Evolutionary conservation across 768 basidiomycete species (phyloP), one percentile per base, ranked within the genome.

Genomic region (Lactarius deliciosus): DNA sequence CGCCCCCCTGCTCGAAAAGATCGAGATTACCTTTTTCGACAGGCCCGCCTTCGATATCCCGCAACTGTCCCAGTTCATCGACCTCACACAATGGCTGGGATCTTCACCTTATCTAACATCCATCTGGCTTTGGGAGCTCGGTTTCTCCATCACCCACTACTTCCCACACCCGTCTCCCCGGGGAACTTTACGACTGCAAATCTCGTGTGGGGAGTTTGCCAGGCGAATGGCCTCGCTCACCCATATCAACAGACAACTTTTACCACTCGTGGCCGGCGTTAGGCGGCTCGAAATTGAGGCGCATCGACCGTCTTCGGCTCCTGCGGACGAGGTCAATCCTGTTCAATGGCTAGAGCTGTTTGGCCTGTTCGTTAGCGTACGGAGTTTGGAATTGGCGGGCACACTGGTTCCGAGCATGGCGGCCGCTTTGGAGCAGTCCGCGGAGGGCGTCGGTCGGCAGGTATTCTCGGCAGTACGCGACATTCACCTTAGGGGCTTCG

Each of bases 301-400:
- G 8, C 20, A 59, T 11, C 45, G 11, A n/a, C 40, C 18, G 1
- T 25, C 40, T 40, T 38, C 61, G 13, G 22, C 50, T 10, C 22
- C 6, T 6, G 13, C n/a, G 57, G 57, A 59, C 22, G 40, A 63
- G 41, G 18, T 56, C 10, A 20, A 38, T 15, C 11, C 58, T 1
- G 16, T 22, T 15, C 58, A 30, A 28, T 68, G 66, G 66, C 4
- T 64, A 7, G 66, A 64, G 8, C 7, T 68, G 3, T 40, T 68
- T 34, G 1, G 34, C 25, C 62, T 45, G 20, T 68, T 68, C 50
- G 25, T 30, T 4, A 18, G 18, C 25, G 66, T 68, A 58, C 40
- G 28, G 43, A 38, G 28, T 9, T 34, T 68, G 11, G 65, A 66
- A 11, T 5, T 64, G 58, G 40, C 32, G 5, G 61, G 66, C 34